Evolutionary conservation across 1,284 basidiomycete genomes (phyloP).

Genomic region (Pseudozyma thailandica): DNA sequence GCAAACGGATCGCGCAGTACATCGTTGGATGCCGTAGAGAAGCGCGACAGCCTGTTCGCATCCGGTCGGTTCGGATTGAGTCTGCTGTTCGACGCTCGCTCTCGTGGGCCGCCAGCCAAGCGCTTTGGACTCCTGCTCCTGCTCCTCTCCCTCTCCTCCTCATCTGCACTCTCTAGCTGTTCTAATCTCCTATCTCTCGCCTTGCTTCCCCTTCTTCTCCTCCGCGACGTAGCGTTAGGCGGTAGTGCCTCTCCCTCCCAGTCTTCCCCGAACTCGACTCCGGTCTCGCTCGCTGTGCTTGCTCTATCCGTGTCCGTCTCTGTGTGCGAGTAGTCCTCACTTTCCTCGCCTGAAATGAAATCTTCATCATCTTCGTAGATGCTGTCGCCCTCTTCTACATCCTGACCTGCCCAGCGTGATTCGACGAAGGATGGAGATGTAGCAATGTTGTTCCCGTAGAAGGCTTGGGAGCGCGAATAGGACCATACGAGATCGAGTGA

Average conservation of each 20-base stretch:
- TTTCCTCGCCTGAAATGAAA: conserved; percentile 26
- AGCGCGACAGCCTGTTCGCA: conserved; percentile 3
- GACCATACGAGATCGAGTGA: conserved; percentile 65
- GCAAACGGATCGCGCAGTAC: conserved; percentile 51
- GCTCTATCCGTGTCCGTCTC: conserved; percentile 42
- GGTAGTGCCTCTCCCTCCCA: conserved; percentile 55
- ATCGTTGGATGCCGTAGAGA: conserved; percentile 21
- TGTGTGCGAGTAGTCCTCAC: conserved; percentile 25
- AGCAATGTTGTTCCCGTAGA: conserved; percentile 66
- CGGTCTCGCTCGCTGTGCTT: conserved; percentile 30
- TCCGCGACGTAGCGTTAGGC: conserved; percentile 32
- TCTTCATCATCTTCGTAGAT: conserved; percentile 54
- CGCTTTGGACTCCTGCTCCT: conserved; percentile 55
- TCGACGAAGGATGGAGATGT: conserved; percentile 66
- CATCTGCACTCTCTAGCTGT: conserved; percentile 38
- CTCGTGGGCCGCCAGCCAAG: conserved; percentile 12
- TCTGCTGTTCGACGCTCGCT: conserved; percentile 24
- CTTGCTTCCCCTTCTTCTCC: conserved; percentile 21
- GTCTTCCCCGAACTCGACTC: conserved; percentile 32
- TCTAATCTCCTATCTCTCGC: conserved; percentile 35
- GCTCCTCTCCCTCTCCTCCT: conserved; percentile 46
- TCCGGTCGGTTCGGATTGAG: conserved; percentile 16
- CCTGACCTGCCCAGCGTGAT: conserved; percentile 61
- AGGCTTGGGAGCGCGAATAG: conserved; percentile 67
- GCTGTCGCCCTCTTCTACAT: conserved; percentile 57